Evolutionary conservation across 768 basidiomycete genomes (phyloP).

Genomic region (Galerina sulciceps): DNA sequence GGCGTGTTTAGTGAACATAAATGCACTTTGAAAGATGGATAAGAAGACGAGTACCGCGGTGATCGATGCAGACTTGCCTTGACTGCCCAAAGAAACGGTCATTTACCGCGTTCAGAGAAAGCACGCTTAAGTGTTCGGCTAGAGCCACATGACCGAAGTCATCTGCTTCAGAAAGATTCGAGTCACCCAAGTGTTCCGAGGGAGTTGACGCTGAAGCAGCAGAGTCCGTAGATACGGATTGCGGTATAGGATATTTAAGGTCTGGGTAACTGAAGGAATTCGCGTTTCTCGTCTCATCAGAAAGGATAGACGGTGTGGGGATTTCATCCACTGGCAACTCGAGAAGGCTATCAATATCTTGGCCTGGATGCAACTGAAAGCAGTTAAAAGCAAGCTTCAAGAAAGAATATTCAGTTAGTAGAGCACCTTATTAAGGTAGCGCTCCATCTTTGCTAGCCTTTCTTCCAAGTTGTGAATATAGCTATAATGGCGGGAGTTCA

Average conservation of each 20-base stretch:
- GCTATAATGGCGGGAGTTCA: conserved; percentile 10
- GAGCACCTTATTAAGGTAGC: conserved; percentile 28
- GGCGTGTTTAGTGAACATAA: conserved; percentile 47
- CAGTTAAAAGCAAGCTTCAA: not conserved
- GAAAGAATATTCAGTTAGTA: not conserved
- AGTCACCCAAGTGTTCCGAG: conserved; percentile 16
- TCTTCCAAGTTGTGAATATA: conserved; percentile 36
- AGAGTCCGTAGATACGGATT: conserved; percentile 7
- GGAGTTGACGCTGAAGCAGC: conserved; percentile 13
- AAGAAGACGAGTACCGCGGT: not conserved
- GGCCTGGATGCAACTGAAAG: conserved; percentile 24
- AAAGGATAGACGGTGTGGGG: not conserved
- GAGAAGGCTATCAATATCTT: conserved; percentile 21
- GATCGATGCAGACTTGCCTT: conserved; percentile 22
- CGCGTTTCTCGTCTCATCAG: not conserved
- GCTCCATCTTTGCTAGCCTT: conserved; percentile 33
- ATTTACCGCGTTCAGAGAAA: conserved; percentile 33
- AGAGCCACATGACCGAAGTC: conserved; percentile 37
- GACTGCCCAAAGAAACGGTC: conserved; percentile 47
- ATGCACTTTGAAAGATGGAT: conserved; percentile 31
- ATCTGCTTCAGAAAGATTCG: conserved; percentile 27
- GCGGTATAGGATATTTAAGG: conserved; percentile 20
- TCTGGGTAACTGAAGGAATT: conserved; percentile 1
- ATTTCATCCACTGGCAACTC: not conserved
- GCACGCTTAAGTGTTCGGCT: conserved; percentile 31